A percentile compares a stretch with the other conserved stretches of the same genome.
These are phyloP conservation scores for Jimgerdemannia flammicorona DNA, from an alignment of 192 early-diverging fungal species.

Conservation along the genomic window DNA sequence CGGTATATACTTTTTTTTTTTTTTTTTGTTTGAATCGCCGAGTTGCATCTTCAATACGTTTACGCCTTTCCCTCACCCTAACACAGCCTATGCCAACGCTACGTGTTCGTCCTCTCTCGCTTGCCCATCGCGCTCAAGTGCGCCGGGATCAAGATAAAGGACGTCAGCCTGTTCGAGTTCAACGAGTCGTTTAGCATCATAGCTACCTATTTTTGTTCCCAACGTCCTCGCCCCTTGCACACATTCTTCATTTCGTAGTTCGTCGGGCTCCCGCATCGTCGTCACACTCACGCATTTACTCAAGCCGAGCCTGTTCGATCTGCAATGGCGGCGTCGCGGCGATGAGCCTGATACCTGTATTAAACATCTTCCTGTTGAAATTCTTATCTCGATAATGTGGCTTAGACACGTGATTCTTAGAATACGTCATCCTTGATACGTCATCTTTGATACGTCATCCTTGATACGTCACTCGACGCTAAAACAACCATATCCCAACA, in stretches of 20 bases:
- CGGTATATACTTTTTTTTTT: conserved; percentile 21
- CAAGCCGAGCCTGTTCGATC: conserved; percentile 78
- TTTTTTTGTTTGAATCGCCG: no score
- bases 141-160: conserved; percentile 76
- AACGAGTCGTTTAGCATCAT: conserved; percentile 98
- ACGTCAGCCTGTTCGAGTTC: conserved; percentile 92
- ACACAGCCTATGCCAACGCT: conserved; percentile 78
- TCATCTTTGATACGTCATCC: no score
- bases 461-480: no score
- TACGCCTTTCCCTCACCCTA: background rate
- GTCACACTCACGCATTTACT: conserved; percentile 80
- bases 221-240: no score
- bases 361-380: no score
- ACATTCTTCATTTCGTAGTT: conserved; percentile 19
- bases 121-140: conserved; percentile 87
- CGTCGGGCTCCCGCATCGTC: conserved; percentile 77
- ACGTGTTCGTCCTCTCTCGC: conserved; percentile 88
- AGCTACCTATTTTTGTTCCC: conserved; percentile 24
- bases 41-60: no score
- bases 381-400: no score
- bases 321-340: conserved; percentile 86
- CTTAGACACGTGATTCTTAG: no score
- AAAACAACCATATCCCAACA: no score
- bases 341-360: conserved; percentile 45
- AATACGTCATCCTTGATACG: no score